Evolutionary conservation across 2,329 filamentous ascomycete genomes (phyloP), one percentile per base, ranked within the genome.

Genomic region (Venturia oleaginea): DNA sequence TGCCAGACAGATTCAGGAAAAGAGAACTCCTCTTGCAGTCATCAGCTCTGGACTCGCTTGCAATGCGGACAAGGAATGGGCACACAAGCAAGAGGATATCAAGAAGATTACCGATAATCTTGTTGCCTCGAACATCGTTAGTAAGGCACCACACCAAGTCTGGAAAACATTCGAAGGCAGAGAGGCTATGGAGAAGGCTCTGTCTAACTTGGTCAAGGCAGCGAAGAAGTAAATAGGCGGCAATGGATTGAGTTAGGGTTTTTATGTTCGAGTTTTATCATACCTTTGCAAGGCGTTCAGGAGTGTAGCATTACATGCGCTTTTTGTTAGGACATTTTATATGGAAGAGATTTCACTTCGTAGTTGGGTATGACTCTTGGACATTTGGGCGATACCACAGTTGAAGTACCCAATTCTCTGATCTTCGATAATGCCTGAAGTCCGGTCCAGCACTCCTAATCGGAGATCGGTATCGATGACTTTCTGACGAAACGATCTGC

Each of bases 101-200:
- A 92, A 87, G 8, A 85, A 83, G 66, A 79, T 97, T 68, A 97
- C 93, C 0, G 82, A 87, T 62, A 91, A 92, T 59, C 78, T 97
- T 62, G 75, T 89, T 65, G 80, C 83, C 46, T 99, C 93, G 92
- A 91, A 96, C 74, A 84, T 96, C 62, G 91, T 97, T 13, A 85
- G 89, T 65, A 84, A 87, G 67, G 92, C 92, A 3, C 90, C 92
- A 5, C 91, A 96, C 74, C 84, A 92, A 73, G 88, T 97, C 0
- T 99, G 94, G 94, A 79, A 78, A 69, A 91, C 87, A 3, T 74
- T 81, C 1, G 83, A 92, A 59, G 93, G 93, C 0, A 81, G 90
- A 64, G 76, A 85, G 62, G 76, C 86, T 59, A 87, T 97, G 75
- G 92, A 96, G 79, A 89, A 88, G 80, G 84, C 91, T 69, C 76